Base-by-base conservation (phyloP, 2,329 filamentous ascomycete genomes). In the Scleromitrula shiraiana region DNA sequence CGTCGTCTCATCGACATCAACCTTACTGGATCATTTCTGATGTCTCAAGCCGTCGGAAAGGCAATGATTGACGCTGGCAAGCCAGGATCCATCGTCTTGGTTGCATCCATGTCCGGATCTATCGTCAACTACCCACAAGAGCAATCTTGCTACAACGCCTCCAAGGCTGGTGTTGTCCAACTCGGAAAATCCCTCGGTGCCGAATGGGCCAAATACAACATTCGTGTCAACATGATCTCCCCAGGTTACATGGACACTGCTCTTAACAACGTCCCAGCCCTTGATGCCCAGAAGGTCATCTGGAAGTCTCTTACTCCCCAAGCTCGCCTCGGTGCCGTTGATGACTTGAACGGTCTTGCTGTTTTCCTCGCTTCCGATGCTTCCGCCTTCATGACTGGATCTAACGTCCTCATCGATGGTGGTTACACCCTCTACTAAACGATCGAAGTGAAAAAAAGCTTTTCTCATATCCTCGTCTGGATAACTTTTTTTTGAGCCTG, bases 51-150 rank as follows among this genome's bases (percentile, higher is more conserved):
- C n/a, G 77, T 84, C 20, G 83, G 80, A 35, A 78, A 78, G 47
- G 71, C 77, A 59, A 88, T 88, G 83, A 88, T 89, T 68, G 70
- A 74, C n/a, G 76, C 78, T 48, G 74, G 76, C 61, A 82, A 81
- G 68, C 79, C 81, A 10, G 85, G 85, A 35, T 83, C 77, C 61
- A 84, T 90, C 62, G 75, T 90, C 61, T 78, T 88, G 53, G 79
- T 89, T 45, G 84, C 83, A 26, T 87, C 82, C 61, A 89, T 91
- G 85, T 88, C 83, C 41, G 87, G 85, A 56, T 79, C 80, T 69
- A 80, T 91, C 55, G 86, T 89, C 75, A 91, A 91, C 78, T 89
- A 82, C 72, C 86, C 85, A 6, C 85, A 90, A 69, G 83, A 88
- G 70, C 85, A 90, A 70, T 80, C 75, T 39, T 86, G 82, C 68